These are phyloP conservation scores for Lodderomyces theae DNA, from an alignment of 1,139 yeast genomes.

Conservation along the genomic window DNA sequence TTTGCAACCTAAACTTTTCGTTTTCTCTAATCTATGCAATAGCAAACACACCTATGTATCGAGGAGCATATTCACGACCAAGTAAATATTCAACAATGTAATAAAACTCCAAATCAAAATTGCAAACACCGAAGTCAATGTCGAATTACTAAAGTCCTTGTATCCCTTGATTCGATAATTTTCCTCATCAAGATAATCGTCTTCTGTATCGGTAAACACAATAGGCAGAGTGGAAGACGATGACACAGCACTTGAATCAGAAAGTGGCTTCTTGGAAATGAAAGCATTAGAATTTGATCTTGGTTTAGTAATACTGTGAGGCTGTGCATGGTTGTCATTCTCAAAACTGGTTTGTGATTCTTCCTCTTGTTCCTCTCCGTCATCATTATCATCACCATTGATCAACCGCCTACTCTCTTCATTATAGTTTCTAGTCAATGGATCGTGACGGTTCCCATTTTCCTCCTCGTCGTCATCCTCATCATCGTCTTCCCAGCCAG, in stretches of 20 bases:
- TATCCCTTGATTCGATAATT: slow-evolving; percentile 29
- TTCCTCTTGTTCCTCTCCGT: too few species aligned
- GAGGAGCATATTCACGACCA: slow-evolving; percentile 46
- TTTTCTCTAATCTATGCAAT: slow-evolving; percentile 6
- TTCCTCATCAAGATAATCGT: slow-evolving; percentile 11
- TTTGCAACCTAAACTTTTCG: background rate
- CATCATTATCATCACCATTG: too few species aligned
- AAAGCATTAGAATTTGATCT: slow-evolving; percentile 5
- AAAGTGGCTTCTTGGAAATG: background rate
- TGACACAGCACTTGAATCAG: slow-evolving; percentile 7
- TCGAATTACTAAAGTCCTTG: slow-evolving; percentile 56
- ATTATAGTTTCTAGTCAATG: background rate
- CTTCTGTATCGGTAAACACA: slow-evolving; percentile 3
- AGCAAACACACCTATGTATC: slow-evolving; percentile 15
- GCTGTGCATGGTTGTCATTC: slow-evolving; percentile 8
- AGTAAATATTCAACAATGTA: slow-evolving; percentile 48
- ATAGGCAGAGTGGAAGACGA: slow-evolving; percentile 5
- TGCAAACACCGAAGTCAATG: slow-evolving; percentile 41
- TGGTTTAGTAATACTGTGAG: slow-evolving; percentile 7
- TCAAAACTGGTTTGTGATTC: slow-evolving; percentile 5
- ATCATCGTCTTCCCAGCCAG: slow-evolving; percentile 44
- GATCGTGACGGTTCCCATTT: slow-evolving; percentile 5
- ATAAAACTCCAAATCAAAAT: slow-evolving; percentile 52
- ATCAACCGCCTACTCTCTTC: slow-evolving; percentile 19
- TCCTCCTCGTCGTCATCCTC: slow-evolving; percentile 29